Base-by-base conservation (phyloP, 352 stramenopile genomes). In the Phytopythium delawarense region DNA sequence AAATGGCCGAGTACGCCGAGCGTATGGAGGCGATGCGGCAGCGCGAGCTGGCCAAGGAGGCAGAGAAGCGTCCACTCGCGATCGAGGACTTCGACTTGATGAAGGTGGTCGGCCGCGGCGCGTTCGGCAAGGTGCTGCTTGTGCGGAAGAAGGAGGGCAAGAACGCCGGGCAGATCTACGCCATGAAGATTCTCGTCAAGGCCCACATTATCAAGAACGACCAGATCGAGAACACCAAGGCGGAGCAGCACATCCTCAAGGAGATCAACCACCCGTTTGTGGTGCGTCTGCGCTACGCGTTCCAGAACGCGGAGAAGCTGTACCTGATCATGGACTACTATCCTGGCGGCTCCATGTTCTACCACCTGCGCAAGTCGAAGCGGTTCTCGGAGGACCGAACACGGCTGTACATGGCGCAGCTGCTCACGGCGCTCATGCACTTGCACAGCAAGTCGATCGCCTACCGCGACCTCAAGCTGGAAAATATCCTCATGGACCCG, bases 301-400 rank as follows among this genome's bases (percentile, higher is more conserved):
- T 96, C 69, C 88, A 96, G 65, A 96, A 94, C 62, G 50, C 82
- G 0, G 87, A 96, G 50, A 94, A 95, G 49, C 69, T 99, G 11
- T 99, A 99, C 66, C 71, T 98, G 57, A 92, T 98, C 54, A 97
- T 98, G 84, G 94, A 98, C 62, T 98, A 98, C 70, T 96, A 98
- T 62, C 89, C 88, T 6, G 88, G 88, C 34, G 88, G 88, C 3
- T 94, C 85, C 1, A 92, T 96, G 84, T 96, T 94, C 68, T 94
- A 94, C 65, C 87, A 96, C 44, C 40, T 96, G 52, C 83, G 85
- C 58, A 94, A 94, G 61, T 94, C 85, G 0, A 96, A 96, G 63
- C 75, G 87, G 2, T 96, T 96, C 59, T 65, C 85, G 18, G 88
- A 96, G 64, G 85, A 94, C 9, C 83, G 88, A 1, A 94, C 87